Evolutionary conservation across 805 yeast species (phyloP), one percentile per base, ranked within the genome.

Genomic region (Scheffersomyces lignosus): DNA sequence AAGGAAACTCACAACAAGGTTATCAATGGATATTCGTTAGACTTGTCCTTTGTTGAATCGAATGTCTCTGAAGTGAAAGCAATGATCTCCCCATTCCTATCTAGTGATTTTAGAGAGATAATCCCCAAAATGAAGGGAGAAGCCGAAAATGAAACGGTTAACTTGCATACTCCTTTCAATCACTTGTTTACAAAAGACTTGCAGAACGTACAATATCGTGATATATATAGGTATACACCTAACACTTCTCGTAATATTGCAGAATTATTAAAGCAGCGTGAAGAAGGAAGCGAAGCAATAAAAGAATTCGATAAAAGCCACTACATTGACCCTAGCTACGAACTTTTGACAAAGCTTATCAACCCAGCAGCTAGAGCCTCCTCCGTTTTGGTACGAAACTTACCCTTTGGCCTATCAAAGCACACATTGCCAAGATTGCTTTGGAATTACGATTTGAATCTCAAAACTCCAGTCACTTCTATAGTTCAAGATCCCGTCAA

Each of bases 401-500:
- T 77, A 2, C 84, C 84, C 0, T 53, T 62, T 24, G 70, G 68
- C 4, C 45, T 76, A 15, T 56, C 64, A 0, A 54, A 52, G n/a
- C 48, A 47, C 1, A 66, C 72, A 3, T 38, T 79, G 2, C 58
- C 60, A 3, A 49, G 58, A 22, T 41, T 66, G 7, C 54, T 78
- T 1, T 78, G 82, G 81, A 73, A 75, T 37, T 76, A 74, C 43
- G 70, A 69, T 4, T 57, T 78, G 32, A 69, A 65, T 4, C 36
- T 15, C 8, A 18, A 8, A 6, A 37, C 37, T 4, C 50, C 47
- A 5, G 45, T 62, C 15, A 48, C 52, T 8, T 49, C 53, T 3
- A 44, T 67, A 3, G 31, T 46, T 4, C 43, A 43, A 7, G 62
- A 67, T 38, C 56, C 64, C 1, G 30, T 47, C n/a, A 39, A 47